These are phyloP conservation scores for Diplodia corticola DNA, from an alignment of 2,329 filamentous ascomycete species.

Conservation along the genomic window DNA sequence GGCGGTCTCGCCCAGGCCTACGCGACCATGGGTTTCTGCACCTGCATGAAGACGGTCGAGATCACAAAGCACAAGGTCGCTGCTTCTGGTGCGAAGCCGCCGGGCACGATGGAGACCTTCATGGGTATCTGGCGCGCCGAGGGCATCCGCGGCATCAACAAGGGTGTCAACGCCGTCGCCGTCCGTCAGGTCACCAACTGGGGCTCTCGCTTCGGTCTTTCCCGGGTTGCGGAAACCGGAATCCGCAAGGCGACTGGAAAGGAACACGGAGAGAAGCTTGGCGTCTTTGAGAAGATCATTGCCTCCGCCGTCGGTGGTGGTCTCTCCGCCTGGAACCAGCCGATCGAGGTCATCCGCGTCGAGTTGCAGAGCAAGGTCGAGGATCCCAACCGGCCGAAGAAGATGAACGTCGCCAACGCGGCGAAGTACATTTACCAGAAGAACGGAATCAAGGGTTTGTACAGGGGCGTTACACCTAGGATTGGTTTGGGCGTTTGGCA, in stretches of 20 bases:
- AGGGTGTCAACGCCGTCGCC: constrained; percentile 96
- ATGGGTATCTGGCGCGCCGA: constrained; percentile 95
- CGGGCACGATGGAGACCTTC: constrained; percentile 91
- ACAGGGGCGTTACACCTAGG: constrained; percentile 91
- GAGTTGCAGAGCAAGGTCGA: constrained; percentile 99
- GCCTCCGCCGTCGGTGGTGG: constrained; percentile 88
- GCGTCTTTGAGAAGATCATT: constrained; percentile 80
- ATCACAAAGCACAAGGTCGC: constrained; percentile 98
- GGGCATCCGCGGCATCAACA: constrained; percentile 95
- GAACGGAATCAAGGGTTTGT: constrained; percentile 89
- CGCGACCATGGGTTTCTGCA: constrained; percentile 99
- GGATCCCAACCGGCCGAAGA: constrained; percentile 97
- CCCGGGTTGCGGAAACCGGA: constrained; percentile 83
- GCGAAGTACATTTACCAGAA: constrained; percentile 82
- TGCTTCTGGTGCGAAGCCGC: constrained; percentile 76
- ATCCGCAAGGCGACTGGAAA: constrained; percentile 81
- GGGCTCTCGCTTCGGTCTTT: constrained; percentile 94
- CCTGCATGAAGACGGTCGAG: constrained; percentile 99
- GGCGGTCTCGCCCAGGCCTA: constrained; percentile 98
- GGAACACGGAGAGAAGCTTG: constrained; percentile 74
- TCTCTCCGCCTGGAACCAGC: constrained; percentile 97
- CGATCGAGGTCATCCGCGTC: constrained; percentile 98
- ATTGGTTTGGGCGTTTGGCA: constrained; percentile 98
- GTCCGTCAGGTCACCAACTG: constrained; percentile 99
- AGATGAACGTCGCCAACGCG: constrained; percentile 90